A percentile compares a stretch with the other conserved stretches of the same genome.
These are phyloP conservation scores for Spinellus fusiger DNA, from an alignment of 192 early-diverging fungal species.

Conservation along the genomic window DNA sequence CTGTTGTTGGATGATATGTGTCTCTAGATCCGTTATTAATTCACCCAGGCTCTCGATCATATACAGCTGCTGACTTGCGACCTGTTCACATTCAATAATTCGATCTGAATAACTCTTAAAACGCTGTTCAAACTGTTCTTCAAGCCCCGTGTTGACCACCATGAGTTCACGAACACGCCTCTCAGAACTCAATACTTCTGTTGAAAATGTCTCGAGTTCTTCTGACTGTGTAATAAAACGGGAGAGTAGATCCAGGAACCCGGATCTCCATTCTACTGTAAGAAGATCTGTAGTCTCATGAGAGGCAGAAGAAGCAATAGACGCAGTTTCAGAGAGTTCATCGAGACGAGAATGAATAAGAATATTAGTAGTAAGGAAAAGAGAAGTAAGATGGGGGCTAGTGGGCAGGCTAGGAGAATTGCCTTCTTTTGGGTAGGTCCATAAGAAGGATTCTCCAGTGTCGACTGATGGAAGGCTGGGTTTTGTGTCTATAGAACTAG, in stretches of 20 bases:
- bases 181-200: slow-evolving; percentile 20
- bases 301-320: slow-evolving; percentile 7
- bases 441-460: neutral
- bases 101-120: slow-evolving; percentile 18
- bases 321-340: slow-evolving; percentile 19
- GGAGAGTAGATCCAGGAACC: slow-evolving; percentile 11
- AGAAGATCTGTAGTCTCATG: neutral
- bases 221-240: slow-evolving; percentile 24
- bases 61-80: slow-evolving; percentile 12
- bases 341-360: slow-evolving; percentile 24
- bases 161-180: slow-evolving; percentile 17
- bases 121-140: slow-evolving; percentile 22
- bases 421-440: neutral
- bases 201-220: slow-evolving; percentile 22
- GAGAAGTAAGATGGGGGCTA: slow-evolving; percentile 17
- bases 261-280: slow-evolving; percentile 6
- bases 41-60: slow-evolving; percentile 20
- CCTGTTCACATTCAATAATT: slow-evolving; percentile 14
- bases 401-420: neutral
- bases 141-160: slow-evolving; percentile 3
- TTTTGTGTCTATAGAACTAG: too few species aligned
- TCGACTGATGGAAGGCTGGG: neutral
- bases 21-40: slow-evolving; percentile 9
- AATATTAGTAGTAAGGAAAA: slow-evolving; percentile 24
- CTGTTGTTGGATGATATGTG: slow-evolving; percentile 1